A percentile compares a stretch with the other conserved stretches of the same genome.
Conservation (phyloP, 805 yeast genomes). For the Diddensiella santjacobensis region DNA sequence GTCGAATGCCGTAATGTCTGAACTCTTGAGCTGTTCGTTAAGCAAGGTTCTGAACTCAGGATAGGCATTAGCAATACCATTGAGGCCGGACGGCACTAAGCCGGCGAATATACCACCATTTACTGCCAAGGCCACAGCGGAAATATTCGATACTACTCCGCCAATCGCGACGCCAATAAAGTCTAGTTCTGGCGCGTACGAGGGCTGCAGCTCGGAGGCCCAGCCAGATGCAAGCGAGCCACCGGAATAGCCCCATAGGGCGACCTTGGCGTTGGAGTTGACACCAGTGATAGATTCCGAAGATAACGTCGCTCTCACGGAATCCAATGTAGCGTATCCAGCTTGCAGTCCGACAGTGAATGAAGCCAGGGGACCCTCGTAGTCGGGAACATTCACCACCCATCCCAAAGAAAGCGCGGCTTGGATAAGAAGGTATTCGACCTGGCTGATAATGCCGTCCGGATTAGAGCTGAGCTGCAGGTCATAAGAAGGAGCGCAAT, state of each 20-base stretch:
- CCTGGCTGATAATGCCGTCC: slow-evolving; percentile 5
- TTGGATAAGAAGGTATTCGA: slow-evolving; percentile 9
- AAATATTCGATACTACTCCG: slow-evolving; percentile 24
- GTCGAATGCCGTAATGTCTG: slow-evolving; percentile 26
- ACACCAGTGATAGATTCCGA: slow-evolving; percentile 16
- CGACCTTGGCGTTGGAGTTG: slow-evolving; percentile 18
- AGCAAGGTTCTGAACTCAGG: slow-evolving; percentile 8
- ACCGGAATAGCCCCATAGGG: slow-evolving; percentile 29
- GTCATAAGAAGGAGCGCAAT: slow-evolving; percentile 28
- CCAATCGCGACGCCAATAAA: slow-evolving; percentile 28
- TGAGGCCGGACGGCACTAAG: slow-evolving; percentile 25
- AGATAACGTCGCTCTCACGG: slow-evolving; percentile 27
- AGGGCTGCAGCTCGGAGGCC: slow-evolving; percentile 27
- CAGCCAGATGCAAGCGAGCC: slow-evolving; percentile 30
- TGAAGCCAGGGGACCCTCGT: slow-evolving; percentile 21
- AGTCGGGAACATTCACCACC: slow-evolving; percentile 20
- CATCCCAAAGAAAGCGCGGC: slow-evolving; percentile 19
- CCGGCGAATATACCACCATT: slow-evolving; percentile 27
- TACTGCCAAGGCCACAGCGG: slow-evolving; percentile 15
- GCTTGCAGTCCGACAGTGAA: slow-evolving; percentile 23
- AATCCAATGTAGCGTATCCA: slow-evolving; percentile 30
- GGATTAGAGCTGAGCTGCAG: slow-evolving; percentile 13
- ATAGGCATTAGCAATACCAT: slow-evolving; percentile 29
- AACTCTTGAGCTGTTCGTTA: slow-evolving; percentile 5
- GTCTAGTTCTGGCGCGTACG: slow-evolving; percentile 30